phyloP scores from a whole-genome alignment of 768 basidiomycete genomes.

The Tremella yokohamensis region DNA sequence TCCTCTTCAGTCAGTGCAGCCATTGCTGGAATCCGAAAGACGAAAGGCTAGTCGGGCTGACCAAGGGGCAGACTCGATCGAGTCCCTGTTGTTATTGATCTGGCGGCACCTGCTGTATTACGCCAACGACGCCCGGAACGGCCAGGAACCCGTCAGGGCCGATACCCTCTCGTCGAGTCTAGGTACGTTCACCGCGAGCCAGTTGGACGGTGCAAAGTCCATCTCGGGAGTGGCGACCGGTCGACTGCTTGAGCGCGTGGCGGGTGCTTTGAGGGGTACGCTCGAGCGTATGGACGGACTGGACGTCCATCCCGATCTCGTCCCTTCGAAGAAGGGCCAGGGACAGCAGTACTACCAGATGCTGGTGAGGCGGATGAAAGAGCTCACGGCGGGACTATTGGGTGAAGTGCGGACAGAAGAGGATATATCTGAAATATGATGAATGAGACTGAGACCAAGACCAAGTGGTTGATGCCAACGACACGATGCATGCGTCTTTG shows the following conservation, averaged over 20 bases:
- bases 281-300: conserved; percentile 36
- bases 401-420: neutral
- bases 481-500: no score
- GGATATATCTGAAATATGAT: no score
- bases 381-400: conserved; percentile 22
- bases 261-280: conserved; percentile 25
- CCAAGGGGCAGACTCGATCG: conserved; percentile 35
- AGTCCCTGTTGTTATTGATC: conserved; percentile 35
- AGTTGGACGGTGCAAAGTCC: conserved; percentile 3
- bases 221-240: conserved; percentile 3
- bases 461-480: no score
- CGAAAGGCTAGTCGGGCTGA: conserved; percentile 3
- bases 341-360: conserved; percentile 24
- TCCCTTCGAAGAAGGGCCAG: neutral
- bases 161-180: conserved; percentile 33
- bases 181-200: conserved; percentile 18
- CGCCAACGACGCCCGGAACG: conserved; percentile 33
- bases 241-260: conserved; percentile 16
- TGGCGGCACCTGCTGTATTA: conserved; percentile 46
- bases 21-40: neutral
- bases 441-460: no score
- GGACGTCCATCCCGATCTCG: conserved; percentile 13
- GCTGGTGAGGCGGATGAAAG: conserved; percentile 23
- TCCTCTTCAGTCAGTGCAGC: conserved; percentile 35
- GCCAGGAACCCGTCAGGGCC: conserved; percentile 29